These are phyloP conservation scores for Dioszegia crocea DNA, from an alignment of 768 basidiomycete species.

Conservation along the genomic window DNA sequence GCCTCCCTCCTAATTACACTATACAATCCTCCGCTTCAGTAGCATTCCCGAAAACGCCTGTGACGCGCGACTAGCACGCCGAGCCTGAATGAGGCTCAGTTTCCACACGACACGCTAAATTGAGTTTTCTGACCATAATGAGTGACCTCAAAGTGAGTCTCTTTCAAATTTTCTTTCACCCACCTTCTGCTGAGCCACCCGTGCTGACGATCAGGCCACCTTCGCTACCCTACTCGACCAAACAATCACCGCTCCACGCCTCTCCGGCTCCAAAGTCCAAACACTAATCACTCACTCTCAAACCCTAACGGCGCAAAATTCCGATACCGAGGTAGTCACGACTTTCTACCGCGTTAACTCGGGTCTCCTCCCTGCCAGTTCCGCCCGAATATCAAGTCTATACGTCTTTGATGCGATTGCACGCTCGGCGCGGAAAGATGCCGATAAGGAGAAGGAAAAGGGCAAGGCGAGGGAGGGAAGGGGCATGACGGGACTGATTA, in stretches of 20 bases:
- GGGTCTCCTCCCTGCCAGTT: slow-evolving; percentile 59
- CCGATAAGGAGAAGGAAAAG: slow-evolving; percentile 17
- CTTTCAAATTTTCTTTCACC: no score
- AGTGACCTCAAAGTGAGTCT: slow-evolving; percentile 13
- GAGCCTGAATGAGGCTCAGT: no score
- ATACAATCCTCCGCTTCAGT: no score
- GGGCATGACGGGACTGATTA: slow-evolving; percentile 55
- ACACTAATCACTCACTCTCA: slow-evolving; percentile 70
- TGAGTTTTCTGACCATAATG: background rate
- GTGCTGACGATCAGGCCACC: slow-evolving; percentile 55
- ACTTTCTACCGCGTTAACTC: slow-evolving; percentile 85
- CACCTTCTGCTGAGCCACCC: no score
- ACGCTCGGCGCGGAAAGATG: slow-evolving; percentile 72
- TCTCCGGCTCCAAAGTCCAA: slow-evolving; percentile 82
- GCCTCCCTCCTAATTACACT: no score
- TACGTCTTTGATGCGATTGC: slow-evolving; percentile 92
- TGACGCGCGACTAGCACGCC: no score
- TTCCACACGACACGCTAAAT: background rate
- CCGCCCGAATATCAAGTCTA: slow-evolving; percentile 71
- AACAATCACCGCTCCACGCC: slow-evolving; percentile 72
- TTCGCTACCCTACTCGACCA: slow-evolving; percentile 78
- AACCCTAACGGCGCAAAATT: slow-evolving; percentile 73
- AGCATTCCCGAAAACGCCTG: no score
- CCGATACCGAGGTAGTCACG: slow-evolving; percentile 70
- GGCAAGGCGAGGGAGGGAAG: slow-evolving; percentile 10